Evolutionary conservation across 208 protist genomes (phyloP).

Genomic region (Wallacemonas sp.): DNA sequence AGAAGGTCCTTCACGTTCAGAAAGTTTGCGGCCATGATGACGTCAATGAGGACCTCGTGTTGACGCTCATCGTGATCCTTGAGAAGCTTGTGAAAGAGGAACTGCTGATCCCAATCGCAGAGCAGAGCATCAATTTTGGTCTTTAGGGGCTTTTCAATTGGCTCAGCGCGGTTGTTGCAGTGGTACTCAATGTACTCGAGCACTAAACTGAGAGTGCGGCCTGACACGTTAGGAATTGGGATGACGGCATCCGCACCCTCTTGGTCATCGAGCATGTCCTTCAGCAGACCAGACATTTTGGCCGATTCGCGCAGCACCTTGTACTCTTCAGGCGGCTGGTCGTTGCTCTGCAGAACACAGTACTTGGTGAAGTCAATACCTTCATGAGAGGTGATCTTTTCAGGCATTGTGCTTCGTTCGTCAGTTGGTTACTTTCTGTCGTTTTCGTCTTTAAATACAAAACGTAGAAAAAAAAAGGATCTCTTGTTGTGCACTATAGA

Average conservation of each 20-base stretch:
- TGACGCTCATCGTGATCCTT: slow-evolving; percentile 79
- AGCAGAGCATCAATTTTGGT: slow-evolving; percentile 86
- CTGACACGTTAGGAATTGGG: slow-evolving; percentile 91
- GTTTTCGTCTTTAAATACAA: no score
- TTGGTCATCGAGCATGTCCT: slow-evolving; percentile 91
- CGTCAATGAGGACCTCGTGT: slow-evolving; percentile 91
- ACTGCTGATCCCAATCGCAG: slow-evolving; percentile 86
- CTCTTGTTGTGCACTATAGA: slow-evolving; percentile 17
- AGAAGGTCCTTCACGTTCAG: slow-evolving; percentile 94
- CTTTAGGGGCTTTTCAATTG: slow-evolving; percentile 88
- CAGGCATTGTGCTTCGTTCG: slow-evolving; percentile 53
- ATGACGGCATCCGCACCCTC: slow-evolving; percentile 79
- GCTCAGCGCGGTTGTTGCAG: slow-evolving; percentile 70
- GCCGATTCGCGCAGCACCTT: slow-evolving; percentile 84
- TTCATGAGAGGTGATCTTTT: slow-evolving; percentile 44
- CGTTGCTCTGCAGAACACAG: slow-evolving; percentile 89
- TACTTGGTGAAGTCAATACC: slow-evolving; percentile 83
- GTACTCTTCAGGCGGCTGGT: slow-evolving; percentile 79
- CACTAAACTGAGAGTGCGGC: slow-evolving; percentile 84
- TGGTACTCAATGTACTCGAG: slow-evolving; percentile 96
- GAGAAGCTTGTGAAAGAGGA: slow-evolving; percentile 82
- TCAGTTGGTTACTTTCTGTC: not conserved
- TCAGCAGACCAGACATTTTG: slow-evolving; percentile 85
- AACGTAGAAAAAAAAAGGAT: no score
- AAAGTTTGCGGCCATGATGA: slow-evolving; percentile 95